phyloP scores from a whole-genome alignment of 805 yeast genomes.

The Yueomyces sp. region DNA sequence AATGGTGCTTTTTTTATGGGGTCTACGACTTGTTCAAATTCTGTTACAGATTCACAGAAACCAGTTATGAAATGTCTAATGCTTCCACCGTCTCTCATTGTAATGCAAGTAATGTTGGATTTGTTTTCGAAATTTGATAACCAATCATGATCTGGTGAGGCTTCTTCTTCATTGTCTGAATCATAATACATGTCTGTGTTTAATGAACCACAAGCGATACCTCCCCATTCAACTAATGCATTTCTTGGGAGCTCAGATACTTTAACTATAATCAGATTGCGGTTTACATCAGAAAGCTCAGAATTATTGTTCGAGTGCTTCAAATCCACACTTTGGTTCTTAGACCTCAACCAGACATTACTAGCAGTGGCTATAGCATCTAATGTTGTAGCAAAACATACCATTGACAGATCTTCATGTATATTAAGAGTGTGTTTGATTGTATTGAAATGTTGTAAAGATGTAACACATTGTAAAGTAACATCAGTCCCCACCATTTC shows the following conservation, averaged over 20 bases:
- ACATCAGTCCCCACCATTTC: conserved; percentile 25
- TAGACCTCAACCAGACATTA: neutral
- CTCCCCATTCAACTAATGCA: conserved; percentile 69
- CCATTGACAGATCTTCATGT: conserved; percentile 30
- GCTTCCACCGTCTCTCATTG: conserved; percentile 1
- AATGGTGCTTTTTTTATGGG: conserved; percentile 1
- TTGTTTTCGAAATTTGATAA: neutral
- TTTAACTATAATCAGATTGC: conserved; percentile 34
- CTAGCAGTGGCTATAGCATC: conserved; percentile 21
- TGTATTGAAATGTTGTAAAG: conserved; percentile 63
- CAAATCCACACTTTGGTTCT: neutral
- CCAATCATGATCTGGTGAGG: neutral
- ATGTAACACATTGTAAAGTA: conserved; percentile 31
- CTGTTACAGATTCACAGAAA: conserved; percentile 7
- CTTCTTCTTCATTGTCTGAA: neutral
- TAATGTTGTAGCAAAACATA: conserved; percentile 40
- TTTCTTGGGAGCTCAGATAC: conserved; percentile 47
- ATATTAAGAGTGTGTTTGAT: conserved; percentile 45
- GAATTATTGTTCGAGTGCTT: neutral
- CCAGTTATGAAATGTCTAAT: conserved; percentile 10
- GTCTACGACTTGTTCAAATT: conserved; percentile 1
- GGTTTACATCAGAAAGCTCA: too few relatives aligned
- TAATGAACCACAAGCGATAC: conserved; percentile 33
- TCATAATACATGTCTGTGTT: neutral
- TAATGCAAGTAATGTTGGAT: neutral